Percentiles rank a stretch among this genome's conserved stretches.
Conservation (phyloP, 495 filamentous ascomycete species). For the Penicillium ochrochloron region DNA sequence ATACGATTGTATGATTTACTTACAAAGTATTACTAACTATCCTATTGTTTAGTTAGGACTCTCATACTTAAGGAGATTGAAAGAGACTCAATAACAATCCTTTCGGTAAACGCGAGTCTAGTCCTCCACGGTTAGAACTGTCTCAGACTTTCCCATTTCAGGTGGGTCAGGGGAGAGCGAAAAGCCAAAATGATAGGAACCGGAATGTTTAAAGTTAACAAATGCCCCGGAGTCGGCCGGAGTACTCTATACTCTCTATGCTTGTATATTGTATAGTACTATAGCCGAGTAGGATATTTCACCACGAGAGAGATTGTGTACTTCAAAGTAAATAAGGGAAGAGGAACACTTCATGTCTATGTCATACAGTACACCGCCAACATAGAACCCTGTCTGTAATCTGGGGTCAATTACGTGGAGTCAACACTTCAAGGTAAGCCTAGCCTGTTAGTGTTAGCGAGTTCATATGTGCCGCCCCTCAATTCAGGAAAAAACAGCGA, state of each 20-base stretch:
- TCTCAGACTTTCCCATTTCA: neutral
- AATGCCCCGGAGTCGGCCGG: neutral
- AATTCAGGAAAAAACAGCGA: constrained; percentile 1
- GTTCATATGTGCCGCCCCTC: neutral
- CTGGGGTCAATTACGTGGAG: too few species aligned
- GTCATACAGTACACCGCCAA: too few species aligned
- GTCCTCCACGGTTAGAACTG: neutral
- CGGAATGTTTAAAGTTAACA: neutral
- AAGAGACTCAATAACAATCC: too few species aligned
- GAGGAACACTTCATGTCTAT: too few species aligned
- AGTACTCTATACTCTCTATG: neutral
- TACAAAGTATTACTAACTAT: neutral
- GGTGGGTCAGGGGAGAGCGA: neutral
- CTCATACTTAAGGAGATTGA: too few species aligned
- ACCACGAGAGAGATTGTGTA: neutral
- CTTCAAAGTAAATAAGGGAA: too few species aligned
- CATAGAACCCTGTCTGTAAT: too few species aligned
- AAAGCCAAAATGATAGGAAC: constrained; percentile 4
- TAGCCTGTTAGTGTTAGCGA: too few species aligned
- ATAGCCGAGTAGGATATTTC: too few species aligned
- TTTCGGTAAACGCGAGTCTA: too few species aligned
- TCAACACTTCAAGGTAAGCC: too few species aligned
- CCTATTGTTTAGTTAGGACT: neutral
- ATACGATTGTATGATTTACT: neutral
- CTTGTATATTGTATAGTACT: neutral